Conservation (phyloP, 805 yeast species). For the Jamesozyma piceae region DNA sequence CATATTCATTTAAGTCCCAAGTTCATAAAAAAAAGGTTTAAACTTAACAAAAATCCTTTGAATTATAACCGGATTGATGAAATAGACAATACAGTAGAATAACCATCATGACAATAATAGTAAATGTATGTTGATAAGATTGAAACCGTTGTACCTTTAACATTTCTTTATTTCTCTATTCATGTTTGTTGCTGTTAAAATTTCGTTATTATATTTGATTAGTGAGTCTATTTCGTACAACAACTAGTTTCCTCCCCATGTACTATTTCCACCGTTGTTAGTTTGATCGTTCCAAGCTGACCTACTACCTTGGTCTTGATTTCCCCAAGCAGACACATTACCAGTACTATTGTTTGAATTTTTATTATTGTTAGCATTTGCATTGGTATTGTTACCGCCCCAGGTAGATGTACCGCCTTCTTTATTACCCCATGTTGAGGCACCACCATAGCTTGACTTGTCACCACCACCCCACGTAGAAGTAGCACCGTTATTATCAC, state of each 20-base stretch:
- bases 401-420: slow-evolving; percentile 38
- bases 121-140: neutral
- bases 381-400: slow-evolving; percentile 28
- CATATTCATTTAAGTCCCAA: neutral
- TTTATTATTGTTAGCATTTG: slow-evolving; percentile 29
- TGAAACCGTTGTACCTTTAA: neutral
- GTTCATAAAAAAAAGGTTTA: neutral
- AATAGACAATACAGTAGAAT: too few relatives aligned
- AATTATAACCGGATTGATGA: too few relatives aligned
- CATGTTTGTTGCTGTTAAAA: neutral
- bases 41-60: neutral
- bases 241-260: slow-evolving; percentile 24
- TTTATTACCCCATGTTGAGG: slow-evolving; percentile 36
- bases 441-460: slow-evolving; percentile 33
- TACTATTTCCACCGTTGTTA: slow-evolving; percentile 24
- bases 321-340: slow-evolving; percentile 37
- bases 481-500: slow-evolving; percentile 37
- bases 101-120: too few relatives aligned
- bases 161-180: too few relatives aligned
- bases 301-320: slow-evolving; percentile 19
- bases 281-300: slow-evolving; percentile 35
- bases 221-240: neutral
- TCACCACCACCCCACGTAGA: slow-evolving; percentile 37
- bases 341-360: slow-evolving; percentile 21
- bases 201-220: neutral